Conservation (phyloP, 768 basidiomycete species). For the Crassisporium funariophilum region DNA sequence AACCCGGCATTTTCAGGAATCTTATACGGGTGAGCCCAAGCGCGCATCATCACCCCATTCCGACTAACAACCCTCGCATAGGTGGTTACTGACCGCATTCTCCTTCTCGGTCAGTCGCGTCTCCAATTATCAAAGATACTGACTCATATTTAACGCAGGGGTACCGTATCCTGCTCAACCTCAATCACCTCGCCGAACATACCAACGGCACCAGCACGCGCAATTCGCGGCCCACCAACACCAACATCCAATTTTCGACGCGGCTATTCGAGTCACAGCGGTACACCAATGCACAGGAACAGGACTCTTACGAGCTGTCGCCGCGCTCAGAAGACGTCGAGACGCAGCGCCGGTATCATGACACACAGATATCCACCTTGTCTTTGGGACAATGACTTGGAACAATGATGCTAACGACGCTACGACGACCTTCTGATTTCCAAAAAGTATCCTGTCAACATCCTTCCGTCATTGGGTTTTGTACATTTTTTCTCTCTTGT, state of each 20-base stretch:
- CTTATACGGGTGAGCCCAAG: constrained; percentile 30
- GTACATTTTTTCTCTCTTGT: no score
- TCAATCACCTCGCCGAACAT: constrained; percentile 27
- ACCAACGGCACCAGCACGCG: constrained; percentile 10
- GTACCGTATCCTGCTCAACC: constrained; percentile 39
- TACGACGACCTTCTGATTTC: no score
- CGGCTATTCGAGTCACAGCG: constrained; percentile 18
- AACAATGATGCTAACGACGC: background rate
- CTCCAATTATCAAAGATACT: background rate
- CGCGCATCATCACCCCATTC: background rate
- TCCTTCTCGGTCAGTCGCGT: constrained; percentile 34
- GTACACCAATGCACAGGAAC: background rate
- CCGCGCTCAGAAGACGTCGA: background rate
- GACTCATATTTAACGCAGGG: constrained; percentile 22
- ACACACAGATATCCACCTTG: constrained; percentile 13
- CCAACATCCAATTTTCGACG: constrained; percentile 32
- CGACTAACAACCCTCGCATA: constrained; percentile 10
- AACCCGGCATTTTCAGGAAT: constrained; percentile 30
- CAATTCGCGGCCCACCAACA: constrained; percentile 26
- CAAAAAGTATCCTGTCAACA: no score
- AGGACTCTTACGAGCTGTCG: constrained; percentile 26
- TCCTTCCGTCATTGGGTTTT: no score
- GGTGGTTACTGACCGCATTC: constrained; percentile 36
- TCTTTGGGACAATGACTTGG: constrained; percentile 8
- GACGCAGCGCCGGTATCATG: constrained; percentile 11